These are phyloP conservation scores for Metschnikowia arizonensis DNA, from an alignment of 805 yeast species.

Conservation along the genomic window DNA sequence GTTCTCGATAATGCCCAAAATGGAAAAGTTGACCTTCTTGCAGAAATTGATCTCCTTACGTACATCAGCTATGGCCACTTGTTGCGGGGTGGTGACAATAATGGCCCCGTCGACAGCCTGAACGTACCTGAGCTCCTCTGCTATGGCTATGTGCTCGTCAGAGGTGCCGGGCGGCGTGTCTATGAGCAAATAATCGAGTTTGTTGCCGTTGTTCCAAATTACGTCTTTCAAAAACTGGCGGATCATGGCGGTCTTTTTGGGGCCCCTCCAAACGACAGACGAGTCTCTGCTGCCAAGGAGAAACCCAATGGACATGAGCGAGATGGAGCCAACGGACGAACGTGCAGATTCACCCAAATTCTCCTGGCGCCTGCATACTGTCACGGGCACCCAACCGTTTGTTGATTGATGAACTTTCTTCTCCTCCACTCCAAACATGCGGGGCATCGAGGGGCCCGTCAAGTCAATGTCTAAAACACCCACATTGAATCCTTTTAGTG, in stretches of 20 bases:
- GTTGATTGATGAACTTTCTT: slow-evolving; percentile 75
- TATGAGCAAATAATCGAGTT: slow-evolving; percentile 71
- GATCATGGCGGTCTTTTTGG: slow-evolving; percentile 97
- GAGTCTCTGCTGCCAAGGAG: slow-evolving; percentile 78
- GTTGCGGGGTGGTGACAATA: slow-evolving; percentile 94
- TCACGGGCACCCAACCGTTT: slow-evolving; percentile 91
- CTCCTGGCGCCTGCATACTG: slow-evolving; percentile 22
- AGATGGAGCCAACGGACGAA: slow-evolving; percentile 39
- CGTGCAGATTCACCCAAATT: not conserved
- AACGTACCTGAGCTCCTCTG: slow-evolving; percentile 75
- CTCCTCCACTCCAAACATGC: slow-evolving; percentile 90
- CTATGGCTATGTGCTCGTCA: slow-evolving; percentile 95
- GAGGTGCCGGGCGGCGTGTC: slow-evolving; percentile 99
- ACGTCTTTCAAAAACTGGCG: slow-evolving; percentile 89
- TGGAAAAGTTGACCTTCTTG: slow-evolving; percentile 70
- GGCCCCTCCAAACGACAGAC: slow-evolving; percentile 97
- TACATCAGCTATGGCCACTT: slow-evolving; percentile 90
- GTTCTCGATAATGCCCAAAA: slow-evolving; percentile 87
- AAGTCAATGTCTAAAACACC: slow-evolving; percentile 94
- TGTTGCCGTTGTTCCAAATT: slow-evolving; percentile 65
- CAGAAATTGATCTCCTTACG: slow-evolving; percentile 92
- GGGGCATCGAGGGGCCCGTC: slow-evolving; percentile 94
- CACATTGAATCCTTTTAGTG: slow-evolving; percentile 67
- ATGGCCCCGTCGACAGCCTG: slow-evolving; percentile 83
- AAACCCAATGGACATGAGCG: slow-evolving; percentile 86